These are phyloP conservation scores for Panicum miliaceum DNA, from an alignment of 176 grass and related monocot genomes.

Conservation along the genomic window DNA sequence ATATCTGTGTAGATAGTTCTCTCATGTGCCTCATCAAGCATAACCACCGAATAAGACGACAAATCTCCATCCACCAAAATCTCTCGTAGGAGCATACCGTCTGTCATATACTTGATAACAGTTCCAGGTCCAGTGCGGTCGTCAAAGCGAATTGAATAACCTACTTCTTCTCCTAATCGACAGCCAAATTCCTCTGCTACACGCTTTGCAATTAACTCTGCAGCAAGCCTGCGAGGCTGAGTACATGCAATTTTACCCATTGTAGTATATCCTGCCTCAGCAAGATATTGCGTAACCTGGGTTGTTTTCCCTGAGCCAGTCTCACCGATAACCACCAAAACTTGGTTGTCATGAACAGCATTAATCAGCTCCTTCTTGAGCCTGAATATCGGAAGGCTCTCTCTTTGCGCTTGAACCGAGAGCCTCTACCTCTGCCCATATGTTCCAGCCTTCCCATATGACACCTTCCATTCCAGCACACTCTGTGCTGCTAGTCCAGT, in stretches of 20 bases:
- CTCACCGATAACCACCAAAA: conserved; percentile 67
- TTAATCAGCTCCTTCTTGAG: conserved; percentile 70
- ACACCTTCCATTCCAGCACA: conserved; percentile 51
- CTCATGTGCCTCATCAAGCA: conserved; percentile 86
- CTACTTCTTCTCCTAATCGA: conserved; percentile 66
- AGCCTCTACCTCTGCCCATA: conserved; percentile 60
- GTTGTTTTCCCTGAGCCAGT: conserved; percentile 65
- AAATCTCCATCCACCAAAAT: conserved; percentile 62
- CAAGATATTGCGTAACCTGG: conserved; percentile 70
- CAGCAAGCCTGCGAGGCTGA: conserved; percentile 72
- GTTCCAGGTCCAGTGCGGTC: conserved; percentile 64
- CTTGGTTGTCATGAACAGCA: conserved; percentile 65
- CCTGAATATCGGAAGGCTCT: conserved; percentile 62
- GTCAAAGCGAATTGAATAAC: conserved; percentile 67
- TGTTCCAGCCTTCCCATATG: conserved; percentile 50
- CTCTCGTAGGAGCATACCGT: conserved; percentile 75
- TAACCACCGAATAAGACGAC: conserved; percentile 64
- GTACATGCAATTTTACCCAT: conserved; percentile 64
- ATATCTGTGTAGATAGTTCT: conserved; percentile 66
- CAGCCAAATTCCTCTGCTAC: conserved; percentile 74
- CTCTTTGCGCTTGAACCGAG: conserved; percentile 56
- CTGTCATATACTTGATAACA: conserved; percentile 81
- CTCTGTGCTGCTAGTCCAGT: conserved; percentile 43
- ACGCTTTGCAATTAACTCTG: conserved; percentile 60
- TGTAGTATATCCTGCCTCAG: conserved; percentile 65